Percentiles rank a stretch among this genome's conserved stretches.
Evolutionary conservation across 2,329 filamentous ascomycete genomes (phyloP).

Genomic region (Exutisphaerella laricina): DNA sequence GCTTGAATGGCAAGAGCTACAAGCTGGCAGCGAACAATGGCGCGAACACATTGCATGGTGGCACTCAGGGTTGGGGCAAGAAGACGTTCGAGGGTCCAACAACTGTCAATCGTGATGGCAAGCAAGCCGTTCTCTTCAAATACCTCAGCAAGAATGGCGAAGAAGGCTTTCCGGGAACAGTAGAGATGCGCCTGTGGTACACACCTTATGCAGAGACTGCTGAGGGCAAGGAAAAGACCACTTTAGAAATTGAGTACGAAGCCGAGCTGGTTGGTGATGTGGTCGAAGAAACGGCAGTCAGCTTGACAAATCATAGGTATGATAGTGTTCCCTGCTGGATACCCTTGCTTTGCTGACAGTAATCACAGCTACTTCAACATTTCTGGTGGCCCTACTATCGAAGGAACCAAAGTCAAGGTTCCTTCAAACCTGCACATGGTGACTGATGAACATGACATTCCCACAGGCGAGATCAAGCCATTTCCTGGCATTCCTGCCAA

Average conservation of each 20-base stretch:
- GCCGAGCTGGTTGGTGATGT: conserved; percentile 67
- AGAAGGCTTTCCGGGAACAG: conserved; percentile 81
- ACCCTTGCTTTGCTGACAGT: conserved; percentile 11
- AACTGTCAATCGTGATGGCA: conserved; percentile 47
- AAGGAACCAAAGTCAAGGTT: conserved; percentile 57
- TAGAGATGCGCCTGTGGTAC: conserved; percentile 74
- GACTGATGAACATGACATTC: conserved; percentile 67
- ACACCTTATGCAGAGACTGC: conserved; percentile 63
- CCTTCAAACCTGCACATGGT: conserved; percentile 63
- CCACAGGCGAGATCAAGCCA: conserved; percentile 59
- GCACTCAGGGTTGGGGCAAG: conserved; percentile 71
- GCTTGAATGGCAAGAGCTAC: conserved; percentile 67
- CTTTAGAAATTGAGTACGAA: conserved; percentile 85
- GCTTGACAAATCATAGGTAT: conserved; percentile 92
- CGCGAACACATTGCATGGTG: conserved; percentile 57
- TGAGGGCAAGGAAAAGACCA: conserved; percentile 57
- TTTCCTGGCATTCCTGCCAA: conserved; percentile 62
- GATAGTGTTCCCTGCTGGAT: neutral
- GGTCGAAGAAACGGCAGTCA: conserved; percentile 83
- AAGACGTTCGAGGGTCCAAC: conserved; percentile 67
- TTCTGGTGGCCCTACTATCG: conserved; percentile 52
- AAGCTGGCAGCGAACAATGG: conserved; percentile 69
- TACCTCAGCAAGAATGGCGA: conserved; percentile 71
- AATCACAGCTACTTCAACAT: conserved; percentile 63
- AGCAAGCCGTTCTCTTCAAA: conserved; percentile 43